These are phyloP conservation scores for Cyberlindnera meyerae DNA, from an alignment of 805 yeast genomes.

Conservation along the genomic window DNA sequence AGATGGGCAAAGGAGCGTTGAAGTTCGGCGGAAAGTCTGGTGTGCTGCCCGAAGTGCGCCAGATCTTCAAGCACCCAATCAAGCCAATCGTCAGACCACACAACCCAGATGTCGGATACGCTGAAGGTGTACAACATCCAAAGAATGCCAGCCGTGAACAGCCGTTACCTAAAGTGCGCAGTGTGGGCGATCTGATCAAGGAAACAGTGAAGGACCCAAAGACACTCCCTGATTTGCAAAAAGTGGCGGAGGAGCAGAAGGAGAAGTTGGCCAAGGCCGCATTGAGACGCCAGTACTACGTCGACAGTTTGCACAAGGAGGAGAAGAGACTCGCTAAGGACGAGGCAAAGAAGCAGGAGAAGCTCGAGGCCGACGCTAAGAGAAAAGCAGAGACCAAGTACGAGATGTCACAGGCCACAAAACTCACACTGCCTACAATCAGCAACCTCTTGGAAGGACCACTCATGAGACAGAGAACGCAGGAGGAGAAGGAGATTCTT, in stretches of 20 bases:
- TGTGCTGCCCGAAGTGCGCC: constrained; percentile 71
- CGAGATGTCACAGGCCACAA: constrained; percentile 42
- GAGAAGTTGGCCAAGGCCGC: constrained; percentile 41
- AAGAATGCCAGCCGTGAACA: constrained; percentile 55
- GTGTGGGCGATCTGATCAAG: constrained; percentile 57
- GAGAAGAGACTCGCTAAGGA: constrained; percentile 31
- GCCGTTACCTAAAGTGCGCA: constrained; percentile 44
- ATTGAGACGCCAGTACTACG: constrained; percentile 67
- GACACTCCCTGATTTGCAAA: constrained; percentile 22
- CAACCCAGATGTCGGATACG: constrained; percentile 59
- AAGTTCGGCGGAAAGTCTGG: constrained; percentile 65
- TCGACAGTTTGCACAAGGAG: constrained; percentile 45
- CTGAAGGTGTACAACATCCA: constrained; percentile 66
- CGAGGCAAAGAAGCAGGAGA: constrained; percentile 26
- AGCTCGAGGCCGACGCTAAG: constrained; percentile 24
- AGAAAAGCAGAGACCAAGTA: constrained; percentile 35
- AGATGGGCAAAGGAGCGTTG: constrained; percentile 44
- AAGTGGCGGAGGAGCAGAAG: constrained; percentile 23
- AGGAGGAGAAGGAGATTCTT: constrained; percentile 57
- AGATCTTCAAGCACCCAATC: constrained; percentile 62
- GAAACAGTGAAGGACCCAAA: constrained; percentile 47
- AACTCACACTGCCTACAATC: constrained; percentile 75
- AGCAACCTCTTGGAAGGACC: constrained; percentile 64
- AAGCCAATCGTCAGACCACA: constrained; percentile 37
- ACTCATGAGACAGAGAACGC: constrained; percentile 66